Conservation (phyloP, 2,329 filamentous ascomycete genomes). For the Myriosclerotinia duriaeana region DNA sequence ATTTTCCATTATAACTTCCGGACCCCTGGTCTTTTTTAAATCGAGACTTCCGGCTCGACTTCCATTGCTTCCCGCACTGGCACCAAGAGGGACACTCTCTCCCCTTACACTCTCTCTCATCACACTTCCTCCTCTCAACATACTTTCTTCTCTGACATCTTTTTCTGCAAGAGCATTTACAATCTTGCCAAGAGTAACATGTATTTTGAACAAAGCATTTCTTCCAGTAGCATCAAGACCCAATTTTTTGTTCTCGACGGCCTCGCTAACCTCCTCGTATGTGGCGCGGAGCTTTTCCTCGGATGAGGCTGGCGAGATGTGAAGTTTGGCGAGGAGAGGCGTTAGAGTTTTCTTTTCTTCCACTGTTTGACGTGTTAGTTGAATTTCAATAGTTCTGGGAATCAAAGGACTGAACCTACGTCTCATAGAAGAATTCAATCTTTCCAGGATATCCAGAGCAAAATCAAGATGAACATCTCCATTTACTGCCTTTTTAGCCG, state of each 20-base stretch:
- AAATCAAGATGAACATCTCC: conserved; percentile 80
- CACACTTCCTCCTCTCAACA: conserved; percentile 15
- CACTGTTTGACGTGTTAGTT: conserved; percentile 48
- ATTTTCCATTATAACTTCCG: conserved; percentile 12
- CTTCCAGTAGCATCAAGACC: conserved; percentile 60
- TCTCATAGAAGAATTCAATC: conserved; percentile 62
- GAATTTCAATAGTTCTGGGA: neutral
- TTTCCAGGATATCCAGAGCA: conserved; percentile 73
- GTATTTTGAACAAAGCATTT: conserved; percentile 67
- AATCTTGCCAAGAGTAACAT: conserved; percentile 66
- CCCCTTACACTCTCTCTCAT: conserved; percentile 17
- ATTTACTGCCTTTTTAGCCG: conserved; percentile 63
- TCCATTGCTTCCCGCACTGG: neutral
- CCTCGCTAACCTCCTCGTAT: conserved; percentile 58
- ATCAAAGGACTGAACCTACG: conserved; percentile 53
- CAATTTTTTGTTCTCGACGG: conserved; percentile 59
- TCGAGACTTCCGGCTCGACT: conserved; percentile 4
- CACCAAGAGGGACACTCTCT: neutral
- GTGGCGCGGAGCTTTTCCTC: conserved; percentile 58
- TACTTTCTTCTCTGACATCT: conserved; percentile 29
- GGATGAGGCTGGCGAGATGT: conserved; percentile 67
- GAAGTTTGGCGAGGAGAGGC: conserved; percentile 76
- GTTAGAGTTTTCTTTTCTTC: conserved; percentile 85
- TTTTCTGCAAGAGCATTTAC: conserved; percentile 55
- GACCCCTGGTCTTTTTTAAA: conserved; percentile 9